Evolutionary conservation across 179 eudicot species (phyloP).

Genomic region (Patellifolia procumbens): DNA sequence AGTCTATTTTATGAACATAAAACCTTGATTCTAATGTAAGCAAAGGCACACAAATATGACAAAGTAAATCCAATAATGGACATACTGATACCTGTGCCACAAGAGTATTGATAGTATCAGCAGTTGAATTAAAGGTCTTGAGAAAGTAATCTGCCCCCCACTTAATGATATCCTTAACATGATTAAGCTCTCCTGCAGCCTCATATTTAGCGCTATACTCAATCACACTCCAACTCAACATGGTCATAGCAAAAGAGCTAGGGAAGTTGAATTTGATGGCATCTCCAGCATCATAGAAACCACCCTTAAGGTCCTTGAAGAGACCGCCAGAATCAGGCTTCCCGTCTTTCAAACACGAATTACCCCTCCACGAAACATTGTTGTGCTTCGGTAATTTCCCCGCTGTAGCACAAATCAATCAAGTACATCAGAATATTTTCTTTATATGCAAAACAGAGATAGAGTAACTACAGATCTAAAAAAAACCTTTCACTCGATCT

Average conservation of each 20-base stretch:
- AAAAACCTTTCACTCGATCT: not conserved
- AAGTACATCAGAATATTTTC: not conserved
- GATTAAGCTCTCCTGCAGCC: slow-evolving; percentile 90
- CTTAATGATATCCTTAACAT: slow-evolving; percentile 77
- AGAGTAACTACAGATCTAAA: not conserved
- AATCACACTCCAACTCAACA: slow-evolving; percentile 97
- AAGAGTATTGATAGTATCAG: slow-evolving; percentile 64
- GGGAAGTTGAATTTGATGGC: slow-evolving; percentile 95
- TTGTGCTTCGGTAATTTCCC: slow-evolving; percentile 89
- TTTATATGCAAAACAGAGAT: not conserved
- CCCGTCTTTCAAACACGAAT: slow-evolving; percentile 86
- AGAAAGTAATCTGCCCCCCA: slow-evolving; percentile 97
- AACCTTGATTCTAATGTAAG: not conserved
- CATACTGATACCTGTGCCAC: slow-evolving; percentile 61
- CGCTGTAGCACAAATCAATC: slow-evolving; percentile 46
- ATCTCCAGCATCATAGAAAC: slow-evolving; percentile 97
- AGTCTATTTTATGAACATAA: not conserved
- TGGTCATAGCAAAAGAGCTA: slow-evolving; percentile 73
- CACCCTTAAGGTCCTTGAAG: slow-evolving; percentile 71
- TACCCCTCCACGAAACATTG: slow-evolving; percentile 94
- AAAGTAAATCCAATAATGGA: not conserved
- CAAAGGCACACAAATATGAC: not conserved
- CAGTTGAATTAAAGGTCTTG: slow-evolving; percentile 81
- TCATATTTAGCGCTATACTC: slow-evolving; percentile 92
- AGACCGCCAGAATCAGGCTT: slow-evolving; percentile 43